Base-by-base conservation (phyloP, 306 rosid species). In the Parietaria judaica region DNA sequence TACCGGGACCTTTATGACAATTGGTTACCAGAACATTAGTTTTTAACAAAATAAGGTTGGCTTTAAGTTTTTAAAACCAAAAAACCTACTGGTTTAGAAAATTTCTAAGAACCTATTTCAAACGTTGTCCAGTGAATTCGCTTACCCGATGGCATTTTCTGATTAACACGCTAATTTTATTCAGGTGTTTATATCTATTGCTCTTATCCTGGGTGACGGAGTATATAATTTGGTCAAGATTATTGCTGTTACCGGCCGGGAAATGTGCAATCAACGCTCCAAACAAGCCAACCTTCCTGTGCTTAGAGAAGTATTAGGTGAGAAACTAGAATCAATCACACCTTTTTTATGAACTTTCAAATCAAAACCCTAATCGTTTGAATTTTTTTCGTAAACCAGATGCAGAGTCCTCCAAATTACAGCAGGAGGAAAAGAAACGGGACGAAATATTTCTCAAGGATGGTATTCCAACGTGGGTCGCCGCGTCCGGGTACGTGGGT, bases 131-230 rank as follows among this genome's bases (percentile, higher is more conserved):
- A 23, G 31, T 23, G 31, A 23, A 23, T 23, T 14, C 11, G 11
- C 12, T 35, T 58, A 14, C 8, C 8, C 43, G 16, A 16, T 60
- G 11, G 14, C 50, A 16, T 46, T 51, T 23, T 23, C 31, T 23
- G 31, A 23, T 23, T 38, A 35, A 54, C 44, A 5, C 14, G 46
- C 66, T 60, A 63, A 76, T 60, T 63, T 37, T 60, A 41, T 70
- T 48, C 71, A 85, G 91, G 91, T 85, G 50, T 85, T 85, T 63
- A 74, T 85, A 61, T 67, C 91, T 31, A 85, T 85, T 70, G 62
- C 99, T 48, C 88, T 92, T 69, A 86, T 88, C 68, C 73, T 92
- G 31, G 99, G 99, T 41, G 99, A 92, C 51, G 99, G 99, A 66
- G 71, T 92, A 17, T 92, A 88, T 78, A 88, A 88, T 80, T 73